These are phyloP conservation scores for Beauveria asiatica DNA, from an alignment of 2,329 filamentous ascomycete species.

Conservation along the genomic window DNA sequence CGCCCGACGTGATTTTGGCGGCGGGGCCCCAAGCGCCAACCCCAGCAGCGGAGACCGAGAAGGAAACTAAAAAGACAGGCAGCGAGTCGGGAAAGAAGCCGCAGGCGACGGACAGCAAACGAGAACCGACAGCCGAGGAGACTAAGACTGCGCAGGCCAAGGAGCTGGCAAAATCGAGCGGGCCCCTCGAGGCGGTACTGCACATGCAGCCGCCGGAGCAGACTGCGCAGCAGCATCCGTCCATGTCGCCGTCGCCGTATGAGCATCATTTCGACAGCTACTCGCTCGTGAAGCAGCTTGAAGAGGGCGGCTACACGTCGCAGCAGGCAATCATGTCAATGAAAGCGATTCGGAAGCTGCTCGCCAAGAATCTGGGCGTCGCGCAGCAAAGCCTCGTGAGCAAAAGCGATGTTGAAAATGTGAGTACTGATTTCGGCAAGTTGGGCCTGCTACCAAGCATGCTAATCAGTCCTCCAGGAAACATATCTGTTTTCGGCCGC, in stretches of 20 bases:
- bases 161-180: conserved; percentile 33
- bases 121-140: conserved; percentile 13
- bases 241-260: conserved; percentile 67
- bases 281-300: conserved; percentile 73
- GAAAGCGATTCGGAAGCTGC: conserved; percentile 76
- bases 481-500: conserved; percentile 90
- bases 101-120: conserved; percentile 6
- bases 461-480: conserved; percentile 42
- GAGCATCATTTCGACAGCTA: conserved; percentile 97
- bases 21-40: background rate
- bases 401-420: conserved; percentile 88
- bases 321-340: conserved; percentile 77
- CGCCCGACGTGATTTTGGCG: conserved; percentile 1
- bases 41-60: background rate
- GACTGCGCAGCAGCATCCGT: conserved; percentile 46
- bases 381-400: conserved; percentile 75
- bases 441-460: background rate
- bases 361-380: conserved; percentile 71
- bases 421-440: conserved; percentile 14
- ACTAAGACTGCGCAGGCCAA: conserved; percentile 23
- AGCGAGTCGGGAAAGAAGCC: background rate
- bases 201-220: conserved; percentile 36
- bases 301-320: conserved; percentile 62
- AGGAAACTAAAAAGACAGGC: background rate
- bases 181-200: conserved; percentile 43